A percentile compares a stretch with the other conserved stretches of the same genome.
These are phyloP conservation scores for Aspergillus candidus DNA, from an alignment of 2,329 filamentous ascomycete genomes.

Conservation along the genomic window DNA sequence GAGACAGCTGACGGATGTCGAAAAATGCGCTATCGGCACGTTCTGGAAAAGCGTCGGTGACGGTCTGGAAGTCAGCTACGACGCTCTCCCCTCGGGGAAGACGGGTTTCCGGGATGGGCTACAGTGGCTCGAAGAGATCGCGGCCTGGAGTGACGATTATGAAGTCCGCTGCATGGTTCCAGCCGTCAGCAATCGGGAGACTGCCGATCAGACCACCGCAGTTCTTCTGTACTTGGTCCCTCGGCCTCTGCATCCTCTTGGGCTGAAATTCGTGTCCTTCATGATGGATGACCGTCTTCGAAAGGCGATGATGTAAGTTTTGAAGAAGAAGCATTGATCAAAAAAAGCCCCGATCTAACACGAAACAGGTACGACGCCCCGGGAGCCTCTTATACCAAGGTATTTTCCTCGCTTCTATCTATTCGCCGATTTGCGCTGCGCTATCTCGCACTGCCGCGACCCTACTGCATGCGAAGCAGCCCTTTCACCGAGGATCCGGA, in stretches of 20 bases:
- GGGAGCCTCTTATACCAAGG: slow-evolving; percentile 20
- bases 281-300: slow-evolving; percentile 61
- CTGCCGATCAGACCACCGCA: slow-evolving; percentile 55
- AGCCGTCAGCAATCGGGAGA: slow-evolving; percentile 42
- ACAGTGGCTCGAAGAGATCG: slow-evolving; percentile 49
- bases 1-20: slow-evolving; percentile 60
- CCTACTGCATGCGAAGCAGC: slow-evolving; percentile 32
- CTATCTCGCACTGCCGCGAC: slow-evolving; percentile 56
- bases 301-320: slow-evolving; percentile 56
- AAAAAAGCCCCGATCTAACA: background rate
- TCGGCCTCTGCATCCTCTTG: slow-evolving; percentile 40
- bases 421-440: slow-evolving; percentile 52
- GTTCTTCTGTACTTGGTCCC: slow-evolving; percentile 56
- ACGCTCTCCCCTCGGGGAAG: slow-evolving; percentile 37
- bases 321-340: background rate
- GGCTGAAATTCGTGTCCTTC: slow-evolving; percentile 48
- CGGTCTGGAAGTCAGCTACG: slow-evolving; percentile 57
- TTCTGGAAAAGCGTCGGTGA: slow-evolving; percentile 69
- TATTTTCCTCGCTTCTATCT: slow-evolving; percentile 46
- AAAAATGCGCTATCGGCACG: slow-evolving; percentile 59
- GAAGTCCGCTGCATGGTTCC: slow-evolving; percentile 57
- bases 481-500: slow-evolving; percentile 46
- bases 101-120: slow-evolving; percentile 46
- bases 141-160: slow-evolving; percentile 50
- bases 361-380: slow-evolving; percentile 37